Base-by-base conservation (phyloP, 2,329 filamentous ascomycete genomes). In the Colletotrichum eremochloae region DNA sequence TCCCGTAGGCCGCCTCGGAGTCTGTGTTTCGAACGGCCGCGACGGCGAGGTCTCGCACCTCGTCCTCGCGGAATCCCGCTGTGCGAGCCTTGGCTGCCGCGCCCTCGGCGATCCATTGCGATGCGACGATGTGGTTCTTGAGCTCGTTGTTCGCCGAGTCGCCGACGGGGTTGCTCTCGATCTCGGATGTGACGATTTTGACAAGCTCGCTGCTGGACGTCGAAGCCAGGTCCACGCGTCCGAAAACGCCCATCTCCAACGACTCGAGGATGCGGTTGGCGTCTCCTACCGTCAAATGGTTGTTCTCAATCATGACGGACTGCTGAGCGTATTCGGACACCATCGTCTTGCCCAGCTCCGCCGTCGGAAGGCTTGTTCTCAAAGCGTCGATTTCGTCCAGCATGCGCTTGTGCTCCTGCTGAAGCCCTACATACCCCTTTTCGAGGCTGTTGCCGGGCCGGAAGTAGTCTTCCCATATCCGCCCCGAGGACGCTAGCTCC, bases 381-480 rank as follows among this genome's bases (percentile, higher is more conserved):
- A 69, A 6, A 6, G 31, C 33, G 48, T 76, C 75, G 46, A 74
- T 72, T 36, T 73, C 57, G 5, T n/a, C 38, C 4, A 75, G 60
- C n/a, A 67, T 9, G 18, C 48, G 9, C 31, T 44, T 40, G 11
- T 58, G 33, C 18, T 55, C n/a, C 44, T 31, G 33, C 40, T 74
- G 62, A 31, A 74, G 12, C 18, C 48, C 55, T 36, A 69, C 29
- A 18, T 65, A 64, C 2, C 66, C 67, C 36, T 44, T 65, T 18
- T 55, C n/a, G 31, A 24, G 50, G 52, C 55, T 62, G 48, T 75
- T 67, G 40, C 46, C 56, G 57, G 75, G 77, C 31, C 69, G 64
- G 62, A 75, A 76, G 55, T 74, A 73, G 36, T 76, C 70, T 67
- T 78, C 75, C 75, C 75, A 77, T 29, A 75, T 63, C 40, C 56